Conservation (phyloP, 2,329 filamentous ascomycete genomes). For the Coleophoma cylindrospora region DNA sequence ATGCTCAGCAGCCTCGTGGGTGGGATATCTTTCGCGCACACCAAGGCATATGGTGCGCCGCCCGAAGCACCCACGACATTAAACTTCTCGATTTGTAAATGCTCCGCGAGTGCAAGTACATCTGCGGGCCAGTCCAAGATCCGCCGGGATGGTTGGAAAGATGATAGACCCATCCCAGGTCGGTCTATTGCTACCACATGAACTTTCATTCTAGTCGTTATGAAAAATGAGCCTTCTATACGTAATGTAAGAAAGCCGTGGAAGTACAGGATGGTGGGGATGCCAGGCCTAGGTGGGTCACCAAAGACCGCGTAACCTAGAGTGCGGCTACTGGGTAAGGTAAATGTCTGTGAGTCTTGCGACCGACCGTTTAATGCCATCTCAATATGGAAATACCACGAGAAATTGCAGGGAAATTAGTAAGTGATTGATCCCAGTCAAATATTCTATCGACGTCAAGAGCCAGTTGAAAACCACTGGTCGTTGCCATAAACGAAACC, state of each 20-base stretch:
- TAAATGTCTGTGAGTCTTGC: constrained; percentile 16
- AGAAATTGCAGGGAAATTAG: too few species aligned
- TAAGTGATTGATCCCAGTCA: too few species aligned
- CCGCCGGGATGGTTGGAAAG: constrained; percentile 23
- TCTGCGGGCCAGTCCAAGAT: constrained; percentile 36
- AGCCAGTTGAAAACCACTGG: too few species aligned
- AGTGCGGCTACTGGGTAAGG: constrained; percentile 32
- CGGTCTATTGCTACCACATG: constrained; percentile 35
- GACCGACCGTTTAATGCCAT: neutral
- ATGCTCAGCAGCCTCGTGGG: constrained; percentile 6
- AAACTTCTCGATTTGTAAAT: constrained; percentile 35
- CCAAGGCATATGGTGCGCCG: constrained; percentile 40
- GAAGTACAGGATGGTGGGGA: constrained; percentile 30
- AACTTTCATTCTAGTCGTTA: constrained; percentile 22
- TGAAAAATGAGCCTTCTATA: constrained; percentile 27
- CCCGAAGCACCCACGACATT: constrained; percentile 38
- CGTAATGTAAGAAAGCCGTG: constrained; percentile 38
- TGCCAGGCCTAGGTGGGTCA: constrained; percentile 10
- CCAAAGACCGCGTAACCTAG: constrained; percentile 38
- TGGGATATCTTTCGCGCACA: constrained; percentile 33
- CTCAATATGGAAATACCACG: neutral
- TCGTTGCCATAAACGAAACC: too few species aligned
- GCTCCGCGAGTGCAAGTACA: constrained; percentile 32
- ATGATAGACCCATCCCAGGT: constrained; percentile 36
- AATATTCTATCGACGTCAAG: too few species aligned